Evolutionary conservation across 345 rosid genomes (phyloP).

Genomic region (Xanthoceras sorbifolium): DNA sequence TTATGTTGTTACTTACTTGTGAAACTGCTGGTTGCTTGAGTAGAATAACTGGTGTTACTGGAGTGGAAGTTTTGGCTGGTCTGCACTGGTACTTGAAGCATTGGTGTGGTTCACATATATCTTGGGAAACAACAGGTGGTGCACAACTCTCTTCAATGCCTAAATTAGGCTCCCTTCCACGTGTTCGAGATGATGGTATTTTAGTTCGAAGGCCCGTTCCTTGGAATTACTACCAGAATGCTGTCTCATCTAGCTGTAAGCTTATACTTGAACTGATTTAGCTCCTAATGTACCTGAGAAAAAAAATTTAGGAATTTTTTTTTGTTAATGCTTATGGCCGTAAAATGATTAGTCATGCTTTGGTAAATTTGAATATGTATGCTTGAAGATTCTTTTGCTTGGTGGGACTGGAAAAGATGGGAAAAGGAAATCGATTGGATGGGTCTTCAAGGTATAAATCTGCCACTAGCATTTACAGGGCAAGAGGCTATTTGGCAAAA

Average conservation of each 20-base stretch:
- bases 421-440: conserved; percentile 82
- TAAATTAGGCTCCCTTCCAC: conserved; percentile 51
- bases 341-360: conserved; percentile 2
- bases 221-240: conserved; percentile 82
- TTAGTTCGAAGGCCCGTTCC: conserved; percentile 58
- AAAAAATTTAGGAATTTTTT: background rate
- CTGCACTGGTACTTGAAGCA: conserved; percentile 70
- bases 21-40: conserved; percentile 23
- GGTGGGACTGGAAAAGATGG: conserved; percentile 89
- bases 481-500: conserved; percentile 76
- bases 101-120: conserved; percentile 65
- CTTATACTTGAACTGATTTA: conserved; percentile 13
- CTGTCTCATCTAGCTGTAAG: conserved; percentile 79
- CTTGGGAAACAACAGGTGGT: conserved; percentile 80
- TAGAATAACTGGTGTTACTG: conserved; percentile 65
- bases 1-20: background rate
- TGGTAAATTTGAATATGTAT: background rate
- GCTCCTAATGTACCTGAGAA: conserved; percentile 1
- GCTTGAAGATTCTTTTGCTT: conserved; percentile 60
- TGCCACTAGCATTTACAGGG: conserved; percentile 76
- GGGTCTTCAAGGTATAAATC: conserved; percentile 76
- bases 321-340: background rate
- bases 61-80: conserved; percentile 65
- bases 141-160: conserved; percentile 49
- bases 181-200: conserved; percentile 44